Conservation (phyloP, 1,284 basidiomycete species). For the Ustilago bromivora region DNA sequence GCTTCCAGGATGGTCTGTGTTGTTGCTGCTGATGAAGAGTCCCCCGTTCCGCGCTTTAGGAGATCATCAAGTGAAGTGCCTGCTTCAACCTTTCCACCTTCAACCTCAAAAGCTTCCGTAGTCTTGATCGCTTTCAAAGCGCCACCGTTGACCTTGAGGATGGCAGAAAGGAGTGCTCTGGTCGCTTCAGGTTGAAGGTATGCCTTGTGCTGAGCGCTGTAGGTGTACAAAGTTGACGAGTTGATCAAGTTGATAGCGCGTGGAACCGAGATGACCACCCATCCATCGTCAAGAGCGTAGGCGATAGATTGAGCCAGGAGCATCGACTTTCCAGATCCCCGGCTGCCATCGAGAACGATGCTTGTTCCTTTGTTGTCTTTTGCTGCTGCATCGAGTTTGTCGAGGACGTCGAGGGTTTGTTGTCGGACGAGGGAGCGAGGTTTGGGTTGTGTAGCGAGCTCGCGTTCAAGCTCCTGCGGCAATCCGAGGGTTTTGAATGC, state of each 20-base stretch:
- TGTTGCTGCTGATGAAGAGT: conserved; percentile 22
- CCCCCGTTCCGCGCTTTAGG: conserved; percentile 35
- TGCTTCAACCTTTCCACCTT: conserved; percentile 29
- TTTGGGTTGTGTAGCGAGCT: conserved; percentile 45
- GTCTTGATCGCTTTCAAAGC: conserved; percentile 39
- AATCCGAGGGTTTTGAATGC: conserved; percentile 58
- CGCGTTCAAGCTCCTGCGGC: conserved; percentile 55
- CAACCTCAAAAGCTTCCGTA: conserved; percentile 28
- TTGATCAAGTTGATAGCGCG: conserved; percentile 82
- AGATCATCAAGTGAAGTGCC: conserved; percentile 49
- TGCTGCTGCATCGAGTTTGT: conserved; percentile 51
- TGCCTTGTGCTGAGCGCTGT: conserved; percentile 80
- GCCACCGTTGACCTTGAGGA: conserved; percentile 69
- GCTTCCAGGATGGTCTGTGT: conserved; percentile 76
- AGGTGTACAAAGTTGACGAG: conserved; percentile 80
- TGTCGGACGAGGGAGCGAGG: conserved; percentile 55
- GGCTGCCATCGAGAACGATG: conserved; percentile 72
- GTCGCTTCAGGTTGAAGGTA: conserved; percentile 80
- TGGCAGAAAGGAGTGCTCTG: conserved; percentile 65
- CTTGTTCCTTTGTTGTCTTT: conserved; percentile 22
- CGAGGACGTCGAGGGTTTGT: conserved; percentile 58
- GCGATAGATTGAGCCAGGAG: conserved; percentile 83
- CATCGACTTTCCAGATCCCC: conserved; percentile 86
- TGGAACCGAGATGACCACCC: conserved; percentile 91
- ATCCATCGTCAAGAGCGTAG: conserved; percentile 78